phyloP scores from a whole-genome alignment of 1,284 basidiomycete genomes.

The Pseudozyma sp. region DNA sequence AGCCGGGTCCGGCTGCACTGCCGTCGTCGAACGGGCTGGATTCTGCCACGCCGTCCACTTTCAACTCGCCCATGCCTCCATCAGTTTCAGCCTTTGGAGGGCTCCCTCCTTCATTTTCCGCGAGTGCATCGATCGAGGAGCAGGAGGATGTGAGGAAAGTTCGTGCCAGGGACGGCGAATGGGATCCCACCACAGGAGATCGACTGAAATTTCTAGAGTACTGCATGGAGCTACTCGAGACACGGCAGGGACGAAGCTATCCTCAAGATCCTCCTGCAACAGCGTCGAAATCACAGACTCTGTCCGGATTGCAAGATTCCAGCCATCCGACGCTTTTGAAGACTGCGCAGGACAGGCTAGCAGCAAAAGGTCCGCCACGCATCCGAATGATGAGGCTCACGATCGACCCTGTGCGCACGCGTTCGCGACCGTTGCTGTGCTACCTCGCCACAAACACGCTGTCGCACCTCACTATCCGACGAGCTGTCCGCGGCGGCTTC shows the following conservation, averaged over 20 bases:
- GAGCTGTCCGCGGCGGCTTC: constrained; percentile 44
- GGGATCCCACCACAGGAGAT: constrained; percentile 47
- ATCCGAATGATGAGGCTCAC: constrained; percentile 64
- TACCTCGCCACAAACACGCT: constrained; percentile 43
- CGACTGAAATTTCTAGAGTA: constrained; percentile 58
- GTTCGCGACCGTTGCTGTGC: constrained; percentile 41
- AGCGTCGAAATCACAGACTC: neutral
- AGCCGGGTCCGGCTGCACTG: neutral
- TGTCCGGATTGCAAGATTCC: constrained; percentile 4
- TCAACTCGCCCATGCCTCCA: constrained; percentile 38
- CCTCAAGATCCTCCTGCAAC: constrained; percentile 25
- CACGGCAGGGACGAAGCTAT: constrained; percentile 58
- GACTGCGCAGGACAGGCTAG: constrained; percentile 2
- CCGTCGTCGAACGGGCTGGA: neutral
- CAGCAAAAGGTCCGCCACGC: constrained; percentile 10
- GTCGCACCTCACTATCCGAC: constrained; percentile 30
- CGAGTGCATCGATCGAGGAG: constrained; percentile 13
- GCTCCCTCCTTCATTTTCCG: constrained; percentile 4
- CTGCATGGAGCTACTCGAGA: constrained; percentile 59
- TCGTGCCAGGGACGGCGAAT: constrained; percentile 33
- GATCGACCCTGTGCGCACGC: constrained; percentile 62
- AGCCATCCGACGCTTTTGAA: constrained; percentile 7
- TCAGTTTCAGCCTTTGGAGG: constrained; percentile 18
- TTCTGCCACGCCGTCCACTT: constrained; percentile 25
- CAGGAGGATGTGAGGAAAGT: constrained; percentile 42